phyloP scores from a whole-genome alignment of 1,139 yeast genomes.

The Geotrichum cucujoidarum region DNA sequence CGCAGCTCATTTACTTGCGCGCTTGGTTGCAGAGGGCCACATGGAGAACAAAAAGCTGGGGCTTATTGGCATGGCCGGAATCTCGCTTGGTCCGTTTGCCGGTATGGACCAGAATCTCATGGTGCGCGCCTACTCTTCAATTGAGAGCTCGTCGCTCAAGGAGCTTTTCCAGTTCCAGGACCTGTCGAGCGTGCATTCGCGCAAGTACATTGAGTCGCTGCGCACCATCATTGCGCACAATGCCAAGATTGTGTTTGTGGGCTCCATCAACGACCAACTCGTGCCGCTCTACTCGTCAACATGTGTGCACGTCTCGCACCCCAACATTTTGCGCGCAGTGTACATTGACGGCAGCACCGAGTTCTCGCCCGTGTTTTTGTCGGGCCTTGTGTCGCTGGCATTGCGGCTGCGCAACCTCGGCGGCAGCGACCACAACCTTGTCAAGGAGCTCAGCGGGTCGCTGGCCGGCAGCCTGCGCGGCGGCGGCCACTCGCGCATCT shows the following conservation, averaged over 20 bases:
- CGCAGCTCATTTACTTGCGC: conserved; percentile 69
- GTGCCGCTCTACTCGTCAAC: conserved; percentile 88
- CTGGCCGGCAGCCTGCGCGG: conserved; percentile 90
- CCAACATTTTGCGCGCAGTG: conserved; percentile 82
- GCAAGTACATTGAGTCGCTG: conserved; percentile 63
- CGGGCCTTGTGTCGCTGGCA: conserved; percentile 49
- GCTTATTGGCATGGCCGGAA: conserved; percentile 90
- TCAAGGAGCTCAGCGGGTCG: conserved; percentile 75
- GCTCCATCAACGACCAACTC: conserved; percentile 85
- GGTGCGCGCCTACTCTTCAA: conserved; percentile 82
- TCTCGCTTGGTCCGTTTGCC: conserved; percentile 87
- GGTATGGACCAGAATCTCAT: conserved; percentile 81
- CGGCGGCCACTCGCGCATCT: conserved; percentile 88
- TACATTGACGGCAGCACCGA: conserved; percentile 70
- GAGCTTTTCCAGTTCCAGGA: conserved; percentile 87
- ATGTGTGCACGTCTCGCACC: conserved; percentile 79
- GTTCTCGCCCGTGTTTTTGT: conserved; percentile 49
- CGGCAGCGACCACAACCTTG: conserved; percentile 40
- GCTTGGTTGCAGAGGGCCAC: conserved; percentile 64
- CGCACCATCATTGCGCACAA: conserved; percentile 61
- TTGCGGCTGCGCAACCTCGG: conserved; percentile 37
- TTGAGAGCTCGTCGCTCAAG: conserved; percentile 77
- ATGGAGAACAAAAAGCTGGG: conserved; percentile 52
- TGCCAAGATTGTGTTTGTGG: conserved; percentile 74
- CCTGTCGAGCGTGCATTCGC: conserved; percentile 64